These are phyloP conservation scores for Ascochyta koolunga DNA, from an alignment of 2,329 filamentous ascomycete species.

Conservation along the genomic window DNA sequence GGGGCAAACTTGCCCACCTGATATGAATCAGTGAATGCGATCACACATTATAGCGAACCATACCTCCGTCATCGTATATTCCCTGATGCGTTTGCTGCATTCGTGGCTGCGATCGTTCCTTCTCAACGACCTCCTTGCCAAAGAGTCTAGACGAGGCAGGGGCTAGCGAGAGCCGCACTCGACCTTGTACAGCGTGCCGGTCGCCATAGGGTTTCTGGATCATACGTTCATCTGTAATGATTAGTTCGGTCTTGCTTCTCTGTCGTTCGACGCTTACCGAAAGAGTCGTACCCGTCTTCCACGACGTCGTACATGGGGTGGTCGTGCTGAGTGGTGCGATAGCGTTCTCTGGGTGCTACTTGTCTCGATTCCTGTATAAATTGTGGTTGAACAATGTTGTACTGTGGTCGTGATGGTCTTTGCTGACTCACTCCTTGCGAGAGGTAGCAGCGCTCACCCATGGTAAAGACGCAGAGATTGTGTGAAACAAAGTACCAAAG, in stretches of 20 bases:
- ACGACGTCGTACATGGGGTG: constrained; percentile 26
- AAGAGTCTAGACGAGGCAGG: constrained; percentile 16
- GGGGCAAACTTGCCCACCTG: constrained; percentile 6
- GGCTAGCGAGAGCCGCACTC: constrained; percentile 47
- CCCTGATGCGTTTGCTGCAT: not conserved
- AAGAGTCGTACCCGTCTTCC: constrained; percentile 50
- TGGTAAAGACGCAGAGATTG: not conserved
- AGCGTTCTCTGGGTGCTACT: constrained; percentile 30
- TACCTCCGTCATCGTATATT: not conserved
- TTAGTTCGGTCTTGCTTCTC: not conserved
- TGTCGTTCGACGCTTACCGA: constrained; percentile 49
- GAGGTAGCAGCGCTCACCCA: not conserved
- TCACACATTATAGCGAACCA: fast-evolving
- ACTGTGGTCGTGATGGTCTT: constrained; percentile 2
- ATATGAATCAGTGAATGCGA: not conserved
- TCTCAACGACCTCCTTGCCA: not conserved
- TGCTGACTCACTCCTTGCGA: not conserved
- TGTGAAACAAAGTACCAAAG: not conserved
- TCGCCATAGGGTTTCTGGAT: constrained; percentile 41
- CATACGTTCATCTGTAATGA: constrained; percentile 42
- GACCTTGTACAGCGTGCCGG: constrained; percentile 43
- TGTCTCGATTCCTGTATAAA: constrained; percentile 16
- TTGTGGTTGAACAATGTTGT: constrained; percentile 22
- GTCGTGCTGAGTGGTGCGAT: constrained; percentile 27
- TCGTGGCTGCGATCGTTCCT: not conserved